phyloP scores from a whole-genome alignment of 176 grass and related monocot genomes.

The Aegilops speltoides region DNA sequence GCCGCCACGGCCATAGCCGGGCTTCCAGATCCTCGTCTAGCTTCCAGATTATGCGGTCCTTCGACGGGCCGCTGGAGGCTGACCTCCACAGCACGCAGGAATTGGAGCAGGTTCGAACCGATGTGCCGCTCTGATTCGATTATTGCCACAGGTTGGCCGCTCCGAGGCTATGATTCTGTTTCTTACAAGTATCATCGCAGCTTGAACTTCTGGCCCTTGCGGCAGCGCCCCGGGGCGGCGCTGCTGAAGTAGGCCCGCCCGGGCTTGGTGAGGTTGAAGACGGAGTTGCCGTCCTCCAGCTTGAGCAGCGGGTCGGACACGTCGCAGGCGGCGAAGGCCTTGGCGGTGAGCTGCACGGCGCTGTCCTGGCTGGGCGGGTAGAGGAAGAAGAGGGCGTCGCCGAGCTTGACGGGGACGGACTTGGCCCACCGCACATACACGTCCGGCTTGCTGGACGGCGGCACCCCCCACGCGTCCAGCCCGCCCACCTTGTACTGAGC shows the following conservation, averaged over 20 bases:
- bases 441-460: slow-evolving; percentile 58
- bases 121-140: no score
- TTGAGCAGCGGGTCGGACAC: slow-evolving; percentile 42
- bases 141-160: no score
- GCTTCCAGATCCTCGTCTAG: no score
- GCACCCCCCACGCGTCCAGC: slow-evolving; percentile 68
- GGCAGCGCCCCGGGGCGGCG: slow-evolving; percentile 51
- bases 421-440: slow-evolving; percentile 60
- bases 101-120: no score
- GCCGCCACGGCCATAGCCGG: no score
- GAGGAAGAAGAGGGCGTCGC: slow-evolving; percentile 77
- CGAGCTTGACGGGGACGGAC: slow-evolving; percentile 53
- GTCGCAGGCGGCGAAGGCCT: slow-evolving; percentile 61
- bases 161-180: no score
- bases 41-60: no score
- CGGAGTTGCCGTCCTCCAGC: slow-evolving; percentile 77
- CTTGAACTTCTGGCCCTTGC: slow-evolving; percentile 83
- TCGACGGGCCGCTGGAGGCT: no score
- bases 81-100: no score
- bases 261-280: slow-evolving; percentile 76
- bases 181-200: no score
- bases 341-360: slow-evolving; percentile 57
- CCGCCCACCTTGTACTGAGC: slow-evolving; percentile 73
- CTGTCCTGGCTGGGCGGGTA: slow-evolving; percentile 69
- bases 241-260: slow-evolving; percentile 71